Percentiles rank a stretch among this genome's conserved stretches.
phyloP scores from a whole-genome alignment of 2,329 filamentous ascomycete genomes.

The Ophiostoma angusticollis region DNA sequence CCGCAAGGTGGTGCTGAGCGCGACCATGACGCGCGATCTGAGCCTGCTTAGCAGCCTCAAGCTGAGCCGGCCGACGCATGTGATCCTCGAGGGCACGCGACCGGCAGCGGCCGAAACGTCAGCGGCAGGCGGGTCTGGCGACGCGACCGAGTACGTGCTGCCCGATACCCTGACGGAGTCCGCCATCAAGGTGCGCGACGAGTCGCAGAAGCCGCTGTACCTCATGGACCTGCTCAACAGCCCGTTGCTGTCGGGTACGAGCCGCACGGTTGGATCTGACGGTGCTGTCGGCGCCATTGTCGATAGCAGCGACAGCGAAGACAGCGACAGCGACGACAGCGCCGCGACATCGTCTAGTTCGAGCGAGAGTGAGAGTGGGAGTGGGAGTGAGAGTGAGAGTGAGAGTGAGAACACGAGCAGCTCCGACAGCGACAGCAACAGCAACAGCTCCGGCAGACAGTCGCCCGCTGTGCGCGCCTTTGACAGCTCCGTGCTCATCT shows the following conservation, averaged over 20 bases:
- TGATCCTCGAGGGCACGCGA: slow-evolving; percentile 54
- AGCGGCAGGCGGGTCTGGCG: slow-evolving; percentile 5
- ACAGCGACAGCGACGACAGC: background rate
- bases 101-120: slow-evolving; percentile 16
- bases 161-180: slow-evolving; percentile 52
- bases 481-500: slow-evolving; percentile 53
- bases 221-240: slow-evolving; percentile 63
- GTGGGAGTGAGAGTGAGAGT: slow-evolving; percentile 11
- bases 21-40: slow-evolving; percentile 81
- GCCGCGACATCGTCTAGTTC: background rate
- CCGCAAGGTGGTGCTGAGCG: slow-evolving; percentile 76
- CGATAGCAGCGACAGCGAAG: background rate
- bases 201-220: slow-evolving; percentile 67
- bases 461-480: slow-evolving; percentile 10
- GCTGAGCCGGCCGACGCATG: slow-evolving; percentile 59
- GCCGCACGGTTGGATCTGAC: too few relatives aligned
- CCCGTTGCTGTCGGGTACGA: slow-evolving; percentile 31
- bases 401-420: slow-evolving; percentile 7
- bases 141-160: slow-evolving; percentile 30
- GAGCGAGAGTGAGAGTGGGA: background rate
- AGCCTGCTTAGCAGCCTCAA: slow-evolving; percentile 64
- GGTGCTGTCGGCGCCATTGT: too few relatives aligned
- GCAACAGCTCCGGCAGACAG: slow-evolving; percentile 9
- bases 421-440: slow-evolving; percentile 14
- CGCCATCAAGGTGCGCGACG: slow-evolving; percentile 55